Evolutionary conservation across 78 protist species (phyloP).

Genomic region (Dictyostelium citrinum): DNA sequence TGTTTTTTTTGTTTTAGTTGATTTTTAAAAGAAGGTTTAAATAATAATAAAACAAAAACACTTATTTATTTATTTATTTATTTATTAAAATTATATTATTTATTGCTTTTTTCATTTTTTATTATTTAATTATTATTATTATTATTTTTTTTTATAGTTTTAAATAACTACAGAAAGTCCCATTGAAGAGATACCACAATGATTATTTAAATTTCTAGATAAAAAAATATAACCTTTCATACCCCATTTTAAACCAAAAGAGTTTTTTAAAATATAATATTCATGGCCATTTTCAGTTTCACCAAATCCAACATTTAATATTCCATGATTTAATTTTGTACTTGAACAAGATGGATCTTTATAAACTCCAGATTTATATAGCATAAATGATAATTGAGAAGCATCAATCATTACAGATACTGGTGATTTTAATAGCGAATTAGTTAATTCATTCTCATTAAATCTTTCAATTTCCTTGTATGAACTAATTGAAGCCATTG

Average conservation of each 20-base stretch:
- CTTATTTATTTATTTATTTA: neutral
- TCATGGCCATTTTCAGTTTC: neutral
- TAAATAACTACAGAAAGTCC: slow-evolving; percentile 47
- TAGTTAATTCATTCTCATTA: slow-evolving; percentile 32
- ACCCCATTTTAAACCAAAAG: slow-evolving; percentile 49
- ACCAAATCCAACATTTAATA: slow-evolving; percentile 84
- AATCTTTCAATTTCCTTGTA: slow-evolving; percentile 19
- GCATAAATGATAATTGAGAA: slow-evolving; percentile 82
- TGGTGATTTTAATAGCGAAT: slow-evolving; percentile 31
- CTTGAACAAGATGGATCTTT: slow-evolving; percentile 75
- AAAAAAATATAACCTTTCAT: slow-evolving; percentile 80
- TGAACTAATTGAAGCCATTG: slow-evolving; percentile 50
- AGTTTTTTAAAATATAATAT: slow-evolving; percentile 92
- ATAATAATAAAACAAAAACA: neutral
- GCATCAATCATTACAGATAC: slow-evolving; percentile 94
- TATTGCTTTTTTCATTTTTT: neutral
- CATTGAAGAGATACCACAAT: slow-evolving; percentile 86
- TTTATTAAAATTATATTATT: neutral
- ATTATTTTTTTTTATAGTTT: neutral
- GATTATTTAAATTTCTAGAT: slow-evolving; percentile 69
- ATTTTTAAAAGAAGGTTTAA: neutral
- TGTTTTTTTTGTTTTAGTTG: neutral
- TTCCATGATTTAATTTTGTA: slow-evolving; percentile 85
- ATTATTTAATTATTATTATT: no score
- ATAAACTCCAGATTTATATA: slow-evolving; percentile 86